Evolutionary conservation across 148 eudicot genomes (phyloP).

Genomic region (Persicaria maculosa): DNA sequence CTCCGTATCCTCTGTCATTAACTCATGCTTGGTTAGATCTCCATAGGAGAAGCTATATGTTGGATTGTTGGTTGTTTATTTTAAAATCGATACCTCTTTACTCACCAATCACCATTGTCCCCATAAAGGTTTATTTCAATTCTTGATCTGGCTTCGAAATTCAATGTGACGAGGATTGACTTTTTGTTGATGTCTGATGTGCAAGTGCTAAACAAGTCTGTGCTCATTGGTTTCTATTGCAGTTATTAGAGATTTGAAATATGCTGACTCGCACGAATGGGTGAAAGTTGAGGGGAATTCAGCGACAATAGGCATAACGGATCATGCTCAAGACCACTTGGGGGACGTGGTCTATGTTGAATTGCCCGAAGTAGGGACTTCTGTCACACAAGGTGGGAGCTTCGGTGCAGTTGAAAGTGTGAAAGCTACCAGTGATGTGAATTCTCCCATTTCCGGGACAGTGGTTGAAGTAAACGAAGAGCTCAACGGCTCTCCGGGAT

Average conservation of each 20-base stretch:
- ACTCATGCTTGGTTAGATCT: not conserved
- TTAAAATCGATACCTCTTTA: not conserved
- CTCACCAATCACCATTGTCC: not conserved
- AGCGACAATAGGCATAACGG: slow-evolving; percentile 80
- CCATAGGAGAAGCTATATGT: not conserved
- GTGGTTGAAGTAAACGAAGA: slow-evolving; percentile 61
- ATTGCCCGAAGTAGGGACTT: slow-evolving; percentile 67
- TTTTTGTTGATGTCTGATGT: slow-evolving; percentile 1
- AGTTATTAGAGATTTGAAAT: slow-evolving; percentile 70
- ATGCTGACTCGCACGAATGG: slow-evolving; percentile 89
- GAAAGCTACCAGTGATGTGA: slow-evolving; percentile 85
- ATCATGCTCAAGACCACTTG: slow-evolving; percentile 88
- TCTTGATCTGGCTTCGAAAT: not conserved
- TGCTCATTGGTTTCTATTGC: slow-evolving; percentile 18
- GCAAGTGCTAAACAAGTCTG: not conserved
- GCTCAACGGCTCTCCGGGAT: slow-evolving; percentile 56
- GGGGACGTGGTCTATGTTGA: slow-evolving; percentile 93
- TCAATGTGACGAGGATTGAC: not conserved
- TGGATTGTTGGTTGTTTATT: not conserved
- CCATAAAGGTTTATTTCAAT: not conserved
- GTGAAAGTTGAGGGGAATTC: slow-evolving; percentile 69
- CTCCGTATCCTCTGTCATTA: not conserved
- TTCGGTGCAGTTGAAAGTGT: slow-evolving; percentile 98
- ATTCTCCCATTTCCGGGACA: slow-evolving; percentile 88
- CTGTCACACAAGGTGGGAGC: slow-evolving; percentile 55